A percentile compares a stretch with the other conserved stretches of the same genome.
Conservation (phyloP, 306 rosid species). For the Phaseolus lunatus region DNA sequence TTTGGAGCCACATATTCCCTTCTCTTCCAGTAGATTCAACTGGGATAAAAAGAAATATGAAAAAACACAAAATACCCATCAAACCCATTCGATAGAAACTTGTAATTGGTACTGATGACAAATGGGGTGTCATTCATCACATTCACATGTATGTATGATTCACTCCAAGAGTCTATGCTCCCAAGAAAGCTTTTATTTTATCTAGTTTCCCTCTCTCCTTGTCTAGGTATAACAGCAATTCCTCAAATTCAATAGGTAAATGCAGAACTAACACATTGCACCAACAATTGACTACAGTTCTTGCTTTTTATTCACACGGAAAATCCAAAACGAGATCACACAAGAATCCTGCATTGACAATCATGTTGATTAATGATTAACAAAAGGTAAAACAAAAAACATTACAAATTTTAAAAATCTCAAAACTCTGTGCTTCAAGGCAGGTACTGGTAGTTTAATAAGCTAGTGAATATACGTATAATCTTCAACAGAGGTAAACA, state of each 20-base stretch:
- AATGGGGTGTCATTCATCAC: conserved; percentile 19
- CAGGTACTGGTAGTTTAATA: conserved; percentile 18
- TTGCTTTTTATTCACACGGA: conserved; percentile 31
- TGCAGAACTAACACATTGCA: conserved; percentile 35
- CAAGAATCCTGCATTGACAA: conserved; percentile 48
- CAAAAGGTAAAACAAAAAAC: not conserved
- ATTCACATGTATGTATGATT: conserved; percentile 10
- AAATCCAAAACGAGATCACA: conserved; percentile 37
- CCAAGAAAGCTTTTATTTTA: conserved; percentile 4
- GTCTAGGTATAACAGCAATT: conserved; percentile 28
- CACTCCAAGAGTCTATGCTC: conserved; percentile 28
- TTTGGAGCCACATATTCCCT: conserved; percentile 61
- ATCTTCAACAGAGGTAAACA: not conserved
- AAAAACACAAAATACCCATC: conserved; percentile 58
- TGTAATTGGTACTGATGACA: conserved; percentile 1
- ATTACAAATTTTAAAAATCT: not conserved
- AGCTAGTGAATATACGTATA: not conserved
- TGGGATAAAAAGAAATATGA: conserved; percentile 55
- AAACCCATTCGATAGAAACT: conserved; percentile 64
- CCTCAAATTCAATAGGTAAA: conserved; percentile 29
- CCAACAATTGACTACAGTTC: conserved; percentile 39
- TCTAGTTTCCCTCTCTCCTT: conserved; percentile 21
- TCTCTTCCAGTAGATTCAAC: conserved; percentile 77
- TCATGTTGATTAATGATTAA: not conserved
- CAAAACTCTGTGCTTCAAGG: not conserved